Evolutionary conservation across 148 eudicot genomes (phyloP).

Genomic region (Tetragonia tetragonoides): DNA sequence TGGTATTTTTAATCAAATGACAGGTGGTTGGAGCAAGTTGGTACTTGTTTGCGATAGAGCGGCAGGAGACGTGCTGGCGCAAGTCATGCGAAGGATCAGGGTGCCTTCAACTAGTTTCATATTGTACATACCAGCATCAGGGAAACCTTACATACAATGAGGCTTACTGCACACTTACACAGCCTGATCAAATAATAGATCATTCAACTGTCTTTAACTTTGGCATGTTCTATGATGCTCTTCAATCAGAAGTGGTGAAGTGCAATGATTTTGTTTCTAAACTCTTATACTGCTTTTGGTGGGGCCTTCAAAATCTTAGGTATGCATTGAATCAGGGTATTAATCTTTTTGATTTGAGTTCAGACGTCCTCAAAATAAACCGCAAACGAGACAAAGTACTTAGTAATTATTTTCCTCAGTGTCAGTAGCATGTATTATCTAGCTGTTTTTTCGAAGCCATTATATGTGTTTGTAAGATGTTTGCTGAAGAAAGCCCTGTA

Average conservation of each 20-base stretch:
- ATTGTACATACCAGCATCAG: constrained; percentile 27
- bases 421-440: not conserved
- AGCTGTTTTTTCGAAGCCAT: not conserved
- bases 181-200: constrained; percentile 30
- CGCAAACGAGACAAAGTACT: not conserved
- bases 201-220: constrained; percentile 46
- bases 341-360: not conserved
- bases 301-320: constrained; percentile 85
- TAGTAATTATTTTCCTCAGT: not conserved
- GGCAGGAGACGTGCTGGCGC: constrained; percentile 57
- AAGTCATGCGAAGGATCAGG: constrained; percentile 31
- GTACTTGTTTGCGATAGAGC: constrained; percentile 72
- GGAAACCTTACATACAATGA: constrained; percentile 13
- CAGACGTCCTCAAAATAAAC: not conserved
- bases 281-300: constrained; percentile 83
- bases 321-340: constrained; percentile 12
- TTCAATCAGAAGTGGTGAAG: constrained; percentile 46
- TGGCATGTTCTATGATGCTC: constrained; percentile 70
- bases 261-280: constrained; percentile 47
- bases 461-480: not conserved
- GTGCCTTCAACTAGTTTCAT: constrained; percentile 29
- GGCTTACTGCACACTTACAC: constrained; percentile 39
- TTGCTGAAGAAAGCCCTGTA: not conserved
- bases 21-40: constrained; percentile 81
- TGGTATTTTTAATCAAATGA: not conserved